Evolutionary conservation across 1,284 basidiomycete species (phyloP), one percentile per base, ranked within the genome.

Genomic region (Xanthoconium separans): DNA sequence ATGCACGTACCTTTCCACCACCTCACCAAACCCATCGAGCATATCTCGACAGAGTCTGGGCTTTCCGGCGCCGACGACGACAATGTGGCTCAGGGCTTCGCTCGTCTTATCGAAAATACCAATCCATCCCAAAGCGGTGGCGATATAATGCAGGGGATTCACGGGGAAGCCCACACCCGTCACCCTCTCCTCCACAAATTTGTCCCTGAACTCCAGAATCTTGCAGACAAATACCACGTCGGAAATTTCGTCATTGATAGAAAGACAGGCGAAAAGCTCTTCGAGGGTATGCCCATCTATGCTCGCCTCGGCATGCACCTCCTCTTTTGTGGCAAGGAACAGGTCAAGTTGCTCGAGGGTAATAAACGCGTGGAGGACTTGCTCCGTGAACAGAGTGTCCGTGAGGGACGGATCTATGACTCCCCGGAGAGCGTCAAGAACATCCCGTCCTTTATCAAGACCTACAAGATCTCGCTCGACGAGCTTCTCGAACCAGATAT

Each of bases 281-380:
- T 91, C 57, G 91, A 93, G 72, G 82, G 79, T 51, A 93, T 93
- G 90, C 89, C 89, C 1, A 77, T 92, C 34, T 92, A 90, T 71
- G 80, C 82, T 24, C 70, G 66, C 5, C 61, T 79, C 6, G 91
- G 90, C 5, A 92, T 92, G 84, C 89, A 91, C 57, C 75, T 92
- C n/a, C 71, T 92, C 30, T 92, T 91, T 66, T 82, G 83, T 53
- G 85, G 84, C 1, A 76, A 71, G 36, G 74, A 73, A 53, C 80
- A 81, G 65, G 72, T 75, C 42, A 79, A 77, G 53, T 56, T 87
- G 2, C 75, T 91, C 49, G 78, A 83, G 44, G 47, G 74, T 75
- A 44, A 70, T 70, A 70, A 61, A 30, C 68, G n/a, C 16, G 75
- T 91, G 10, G 83, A 85, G 52, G 71, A 77, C 12, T 72, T 90